These are phyloP conservation scores for Artomyces pyxidatus DNA, from an alignment of 768 basidiomycete genomes.

Conservation along the genomic window DNA sequence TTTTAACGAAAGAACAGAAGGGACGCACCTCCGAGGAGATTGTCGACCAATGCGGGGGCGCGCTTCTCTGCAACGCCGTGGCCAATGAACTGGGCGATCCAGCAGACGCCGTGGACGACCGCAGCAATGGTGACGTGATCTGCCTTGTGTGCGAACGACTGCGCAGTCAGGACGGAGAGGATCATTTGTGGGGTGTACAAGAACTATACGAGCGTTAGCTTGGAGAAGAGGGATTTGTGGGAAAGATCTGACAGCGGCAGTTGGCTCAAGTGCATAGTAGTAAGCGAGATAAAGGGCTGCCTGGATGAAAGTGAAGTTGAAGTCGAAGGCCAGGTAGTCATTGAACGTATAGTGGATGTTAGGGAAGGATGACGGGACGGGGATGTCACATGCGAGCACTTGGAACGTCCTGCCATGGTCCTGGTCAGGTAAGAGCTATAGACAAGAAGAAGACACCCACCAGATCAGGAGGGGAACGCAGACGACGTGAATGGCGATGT, in stretches of 20 bases:
- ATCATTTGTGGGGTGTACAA: conserved; percentile 72
- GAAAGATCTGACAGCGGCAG: conserved; percentile 62
- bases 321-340: conserved; percentile 59
- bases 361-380: conserved; percentile 36
- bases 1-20: neutral
- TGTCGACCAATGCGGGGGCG: conserved; percentile 85
- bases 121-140: conserved; percentile 47
- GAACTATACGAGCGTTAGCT: conserved; percentile 35
- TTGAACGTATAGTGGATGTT: conserved; percentile 42
- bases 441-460: too few species aligned
- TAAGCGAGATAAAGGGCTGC: conserved; percentile 58
- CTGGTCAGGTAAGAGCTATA: too few species aligned
- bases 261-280: conserved; percentile 75
- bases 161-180: conserved; percentile 61
- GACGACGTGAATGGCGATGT: conserved; percentile 78
- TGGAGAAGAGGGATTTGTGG: neutral
- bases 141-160: conserved; percentile 48
- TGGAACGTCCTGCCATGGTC: conserved; percentile 64
- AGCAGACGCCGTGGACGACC: conserved; percentile 57
- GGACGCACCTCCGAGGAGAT: conserved; percentile 75
- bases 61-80: conserved; percentile 84
- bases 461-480: conserved; percentile 82
- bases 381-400: conserved; percentile 36
- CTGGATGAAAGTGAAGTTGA: conserved; percentile 57
- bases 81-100: conserved; percentile 87